Evolutionary conservation across 495 filamentous ascomycete genomes (phyloP).

Genomic region (Neurospora sp.): DNA sequence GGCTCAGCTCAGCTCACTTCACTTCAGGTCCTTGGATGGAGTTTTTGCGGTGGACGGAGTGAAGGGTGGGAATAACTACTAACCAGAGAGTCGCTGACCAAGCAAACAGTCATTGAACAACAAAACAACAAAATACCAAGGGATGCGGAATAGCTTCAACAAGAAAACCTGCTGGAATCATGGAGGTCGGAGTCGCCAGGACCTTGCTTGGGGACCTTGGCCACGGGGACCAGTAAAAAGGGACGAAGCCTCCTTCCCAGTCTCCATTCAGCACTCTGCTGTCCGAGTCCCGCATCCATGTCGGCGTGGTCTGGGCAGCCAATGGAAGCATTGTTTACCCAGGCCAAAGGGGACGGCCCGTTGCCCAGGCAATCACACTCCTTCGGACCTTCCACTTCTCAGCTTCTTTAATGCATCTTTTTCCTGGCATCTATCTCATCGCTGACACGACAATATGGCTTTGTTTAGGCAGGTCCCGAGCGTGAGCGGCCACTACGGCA

Average conservation of each 20-base stretch:
- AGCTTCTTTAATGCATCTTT: not conserved
- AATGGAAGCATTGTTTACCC: slow-evolving; percentile 11
- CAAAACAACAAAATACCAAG: not conserved
- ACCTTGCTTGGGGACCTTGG: not conserved
- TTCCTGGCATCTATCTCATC: too few relatives aligned
- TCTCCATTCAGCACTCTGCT: not conserved
- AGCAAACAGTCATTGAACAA: slow-evolving; percentile 4
- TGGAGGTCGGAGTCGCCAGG: not conserved
- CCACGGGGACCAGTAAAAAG: not conserved
- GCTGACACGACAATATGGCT: too few relatives aligned
- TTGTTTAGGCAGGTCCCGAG: not conserved
- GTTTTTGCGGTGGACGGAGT: not conserved
- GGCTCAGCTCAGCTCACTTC: not conserved
- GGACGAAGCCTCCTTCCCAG: not conserved
- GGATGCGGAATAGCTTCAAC: slow-evolving; percentile 2
- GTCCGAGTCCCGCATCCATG: not conserved
- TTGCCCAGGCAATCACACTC: slow-evolving; percentile 8
- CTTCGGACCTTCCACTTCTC: not conserved
- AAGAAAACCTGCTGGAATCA: not conserved
- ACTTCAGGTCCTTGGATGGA: not conserved
- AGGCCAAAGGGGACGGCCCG: not conserved
- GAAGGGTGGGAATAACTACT: not conserved
- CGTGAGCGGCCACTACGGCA: not conserved
- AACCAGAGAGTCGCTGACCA: not conserved
- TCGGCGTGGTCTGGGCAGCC: not conserved